phyloP scores from a whole-genome alignment of 1,284 basidiomycete species.

The Xerocomus cyaneibrunnescens region DNA sequence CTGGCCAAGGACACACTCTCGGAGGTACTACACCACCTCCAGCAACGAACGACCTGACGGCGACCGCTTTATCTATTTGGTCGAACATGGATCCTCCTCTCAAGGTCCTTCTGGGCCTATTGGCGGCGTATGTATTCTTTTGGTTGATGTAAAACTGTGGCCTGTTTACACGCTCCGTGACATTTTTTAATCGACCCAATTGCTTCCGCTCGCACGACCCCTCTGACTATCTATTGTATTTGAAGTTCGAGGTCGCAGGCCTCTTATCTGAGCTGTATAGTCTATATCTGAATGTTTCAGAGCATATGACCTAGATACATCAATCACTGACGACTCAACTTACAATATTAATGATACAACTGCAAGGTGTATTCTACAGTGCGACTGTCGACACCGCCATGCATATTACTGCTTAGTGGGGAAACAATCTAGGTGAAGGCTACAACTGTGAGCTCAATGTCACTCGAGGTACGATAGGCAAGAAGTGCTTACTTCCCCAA shows the following conservation, averaged over 20 bases:
- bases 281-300: background rate
- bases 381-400: background rate
- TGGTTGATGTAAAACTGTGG: conserved; percentile 44
- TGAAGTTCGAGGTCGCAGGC: background rate
- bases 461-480: background rate
- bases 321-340: background rate
- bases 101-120: conserved; percentile 58
- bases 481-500: conserved; percentile 40
- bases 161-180: background rate
- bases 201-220: background rate
- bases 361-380: conserved; percentile 6
- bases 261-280: background rate
- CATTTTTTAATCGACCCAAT: background rate
- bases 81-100: conserved; percentile 61
- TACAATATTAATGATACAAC: conserved; percentile 9
- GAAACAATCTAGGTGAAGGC: conserved; percentile 16
- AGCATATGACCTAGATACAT: background rate
- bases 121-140: conserved; percentile 63
- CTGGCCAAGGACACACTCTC: conserved; percentile 71
- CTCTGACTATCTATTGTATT: background rate
- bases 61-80: conserved; percentile 34
- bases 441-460: conserved; percentile 9
- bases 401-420: background rate
- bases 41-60: conserved; percentile 35
- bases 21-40: conserved; percentile 44